A percentile compares a stretch with the other conserved stretches of the same genome.
Conservation (phyloP, 257 asterid genomes). For the Thymus mandschuricus region DNA sequence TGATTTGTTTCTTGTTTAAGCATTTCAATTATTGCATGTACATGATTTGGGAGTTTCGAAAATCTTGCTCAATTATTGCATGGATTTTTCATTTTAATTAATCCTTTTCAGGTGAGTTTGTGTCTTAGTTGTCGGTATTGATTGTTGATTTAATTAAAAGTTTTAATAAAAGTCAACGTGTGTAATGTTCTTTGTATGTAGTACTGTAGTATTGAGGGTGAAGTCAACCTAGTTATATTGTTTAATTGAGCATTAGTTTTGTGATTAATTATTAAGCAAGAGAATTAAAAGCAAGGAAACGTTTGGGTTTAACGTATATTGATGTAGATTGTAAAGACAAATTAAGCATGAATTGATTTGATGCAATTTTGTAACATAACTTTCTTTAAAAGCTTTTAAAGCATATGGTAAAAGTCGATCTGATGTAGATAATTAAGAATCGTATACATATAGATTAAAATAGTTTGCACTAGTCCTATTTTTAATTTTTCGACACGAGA, state of each 20-base stretch:
- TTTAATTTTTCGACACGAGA: no score
- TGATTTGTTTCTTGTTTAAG: slow-evolving; percentile 23
- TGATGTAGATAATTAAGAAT: no score
- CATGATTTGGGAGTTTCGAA: slow-evolving; percentile 60
- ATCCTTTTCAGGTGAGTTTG: slow-evolving; percentile 10
- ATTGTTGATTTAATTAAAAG: background rate
- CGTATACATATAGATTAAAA: no score
- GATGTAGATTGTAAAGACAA: slow-evolving; percentile 10
- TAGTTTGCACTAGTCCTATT: no score
- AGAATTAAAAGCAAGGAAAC: slow-evolving; percentile 10
- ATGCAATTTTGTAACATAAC: slow-evolving; percentile 27
- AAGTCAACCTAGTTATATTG: slow-evolving; percentile 10
- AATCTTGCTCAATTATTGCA: slow-evolving; percentile 45
- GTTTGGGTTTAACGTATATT: slow-evolving; percentile 5
- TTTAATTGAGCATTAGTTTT: background rate
- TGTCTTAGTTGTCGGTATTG: slow-evolving; percentile 35
- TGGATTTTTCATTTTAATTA: slow-evolving; percentile 5
- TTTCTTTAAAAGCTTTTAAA: slow-evolving; percentile 13
- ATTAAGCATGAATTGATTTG: background rate
- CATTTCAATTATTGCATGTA: slow-evolving; percentile 27
- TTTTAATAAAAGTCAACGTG: background rate
- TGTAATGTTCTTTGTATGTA: no score
- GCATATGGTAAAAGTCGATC: no score
- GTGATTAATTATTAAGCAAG: slow-evolving; percentile 26
- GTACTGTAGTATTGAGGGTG: background rate